Evolutionary conservation across 768 basidiomycete species (phyloP).

Genomic region (Phaeolepiota aurea): DNA sequence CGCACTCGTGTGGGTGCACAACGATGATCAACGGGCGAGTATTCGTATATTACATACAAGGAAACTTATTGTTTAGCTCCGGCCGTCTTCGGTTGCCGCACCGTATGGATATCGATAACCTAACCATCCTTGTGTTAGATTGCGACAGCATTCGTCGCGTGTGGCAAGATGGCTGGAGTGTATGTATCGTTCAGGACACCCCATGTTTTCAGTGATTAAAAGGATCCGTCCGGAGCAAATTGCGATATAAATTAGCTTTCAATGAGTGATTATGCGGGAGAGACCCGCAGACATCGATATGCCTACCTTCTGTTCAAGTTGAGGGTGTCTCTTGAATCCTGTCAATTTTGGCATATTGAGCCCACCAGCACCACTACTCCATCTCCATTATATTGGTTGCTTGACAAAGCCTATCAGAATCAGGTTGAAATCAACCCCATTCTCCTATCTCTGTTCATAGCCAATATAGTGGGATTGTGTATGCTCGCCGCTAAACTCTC

Average conservation of each 20-base stretch:
- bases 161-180: neutral
- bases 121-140: neutral
- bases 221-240: neutral
- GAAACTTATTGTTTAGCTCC: constrained; percentile 12
- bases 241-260: neutral
- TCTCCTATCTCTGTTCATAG: constrained; percentile 46
- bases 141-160: constrained; percentile 5
- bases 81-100: constrained; percentile 11
- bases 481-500: too few species aligned
- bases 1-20: too few species aligned
- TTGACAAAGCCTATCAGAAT: neutral
- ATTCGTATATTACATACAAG: too few species aligned
- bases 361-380: neutral
- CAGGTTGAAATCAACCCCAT: constrained; percentile 24
- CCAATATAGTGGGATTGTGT: constrained; percentile 42
- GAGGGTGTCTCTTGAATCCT: too few species aligned
- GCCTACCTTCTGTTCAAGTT: too few species aligned
- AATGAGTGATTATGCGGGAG: too few species aligned
- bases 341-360: neutral
- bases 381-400: neutral
- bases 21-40: too few species aligned
- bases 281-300: too few species aligned
- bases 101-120: constrained; percentile 1
- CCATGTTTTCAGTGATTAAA: neutral
- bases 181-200: neutral